Percentiles rank a stretch among this genome's conserved stretches.
Evolutionary conservation across 257 asterid species (phyloP).

Genomic region (Scutellaria galericulata): DNA sequence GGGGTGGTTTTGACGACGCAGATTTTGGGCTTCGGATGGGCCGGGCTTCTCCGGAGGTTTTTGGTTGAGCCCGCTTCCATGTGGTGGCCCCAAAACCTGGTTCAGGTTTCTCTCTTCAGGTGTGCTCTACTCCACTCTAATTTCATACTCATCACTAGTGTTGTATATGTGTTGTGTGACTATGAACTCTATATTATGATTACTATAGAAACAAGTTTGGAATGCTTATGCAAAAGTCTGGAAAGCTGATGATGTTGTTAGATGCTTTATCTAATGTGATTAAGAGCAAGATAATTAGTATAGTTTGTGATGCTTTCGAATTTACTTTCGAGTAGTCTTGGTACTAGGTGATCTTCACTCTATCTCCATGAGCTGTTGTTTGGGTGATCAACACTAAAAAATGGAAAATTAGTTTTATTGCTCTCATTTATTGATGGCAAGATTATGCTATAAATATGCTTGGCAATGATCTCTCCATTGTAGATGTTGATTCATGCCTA

Average conservation of each 20-base stretch:
- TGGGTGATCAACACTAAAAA: conserved; percentile 1
- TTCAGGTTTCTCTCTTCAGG: conserved; percentile 95
- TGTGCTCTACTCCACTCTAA: conserved; percentile 3
- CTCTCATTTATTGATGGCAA: conserved; percentile 16
- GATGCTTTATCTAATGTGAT: not conserved
- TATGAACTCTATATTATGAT: not conserved
- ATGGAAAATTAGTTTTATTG: conserved; percentile 8
- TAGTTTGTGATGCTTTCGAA: not conserved
- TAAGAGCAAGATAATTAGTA: not conserved
- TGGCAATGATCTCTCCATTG: not conserved
- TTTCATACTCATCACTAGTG: not conserved
- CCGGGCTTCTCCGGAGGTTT: conserved; percentile 80
- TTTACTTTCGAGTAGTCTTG: not conserved
- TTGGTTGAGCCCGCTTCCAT: conserved; percentile 94
- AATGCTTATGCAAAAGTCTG: not conserved
- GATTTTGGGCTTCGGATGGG: conserved; percentile 88
- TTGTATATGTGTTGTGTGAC: not conserved
- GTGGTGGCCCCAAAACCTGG: conserved; percentile 99
- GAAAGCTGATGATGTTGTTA: not conserved
- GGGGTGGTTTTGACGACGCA: conserved; percentile 82
- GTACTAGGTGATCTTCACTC: not conserved
- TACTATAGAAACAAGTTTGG: not conserved
- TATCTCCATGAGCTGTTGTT: not conserved
- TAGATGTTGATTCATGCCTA: not conserved
- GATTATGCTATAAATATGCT: not conserved